Percentiles rank a stretch among this genome's conserved stretches.
Conservation (phyloP, 1,139 yeast genomes). For the Saccharomycopsis hybrid region DNA sequence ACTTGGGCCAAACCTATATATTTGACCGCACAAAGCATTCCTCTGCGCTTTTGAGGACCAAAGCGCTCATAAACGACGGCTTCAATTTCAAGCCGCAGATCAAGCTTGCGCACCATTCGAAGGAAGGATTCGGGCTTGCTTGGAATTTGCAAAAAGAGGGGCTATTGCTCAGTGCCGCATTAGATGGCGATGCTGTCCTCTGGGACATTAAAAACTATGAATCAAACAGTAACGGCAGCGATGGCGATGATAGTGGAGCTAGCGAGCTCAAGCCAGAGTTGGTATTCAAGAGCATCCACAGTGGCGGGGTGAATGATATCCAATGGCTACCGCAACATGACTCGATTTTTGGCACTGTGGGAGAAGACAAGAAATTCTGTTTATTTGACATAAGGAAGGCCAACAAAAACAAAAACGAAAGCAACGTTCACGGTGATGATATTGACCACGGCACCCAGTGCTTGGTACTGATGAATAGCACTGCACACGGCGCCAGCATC, state of each 20-base stretch:
- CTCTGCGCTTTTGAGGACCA: neutral
- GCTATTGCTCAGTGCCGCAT: constrained; percentile 52
- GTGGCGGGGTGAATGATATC: constrained; percentile 50
- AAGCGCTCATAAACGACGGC: constrained; percentile 22
- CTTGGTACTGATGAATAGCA: constrained; percentile 21
- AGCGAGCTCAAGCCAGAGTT: constrained; percentile 3
- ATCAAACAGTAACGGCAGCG: constrained; percentile 3
- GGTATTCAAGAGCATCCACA: constrained; percentile 19
- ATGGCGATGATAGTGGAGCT: neutral
- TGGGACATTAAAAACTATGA: constrained; percentile 40
- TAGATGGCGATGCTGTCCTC: constrained; percentile 54
- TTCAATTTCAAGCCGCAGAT: constrained; percentile 25
- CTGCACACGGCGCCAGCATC: constrained; percentile 42
- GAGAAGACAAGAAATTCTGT: constrained; percentile 46
- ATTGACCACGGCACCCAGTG: constrained; percentile 47
- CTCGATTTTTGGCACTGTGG: constrained; percentile 48
- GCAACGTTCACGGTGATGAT: constrained; percentile 49
- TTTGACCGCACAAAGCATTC: constrained; percentile 46
- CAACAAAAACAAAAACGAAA: constrained; percentile 56
- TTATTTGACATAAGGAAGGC: constrained; percentile 52
- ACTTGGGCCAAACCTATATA: constrained; percentile 64
- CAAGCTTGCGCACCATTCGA: constrained; percentile 46
- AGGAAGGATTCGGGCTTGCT: constrained; percentile 67
- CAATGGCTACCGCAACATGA: constrained; percentile 58
- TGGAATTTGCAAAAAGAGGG: constrained; percentile 51